phyloP scores from a whole-genome alignment of 2,329 filamentous ascomycete species.

The Neopestalotiopsis rosae region DNA sequence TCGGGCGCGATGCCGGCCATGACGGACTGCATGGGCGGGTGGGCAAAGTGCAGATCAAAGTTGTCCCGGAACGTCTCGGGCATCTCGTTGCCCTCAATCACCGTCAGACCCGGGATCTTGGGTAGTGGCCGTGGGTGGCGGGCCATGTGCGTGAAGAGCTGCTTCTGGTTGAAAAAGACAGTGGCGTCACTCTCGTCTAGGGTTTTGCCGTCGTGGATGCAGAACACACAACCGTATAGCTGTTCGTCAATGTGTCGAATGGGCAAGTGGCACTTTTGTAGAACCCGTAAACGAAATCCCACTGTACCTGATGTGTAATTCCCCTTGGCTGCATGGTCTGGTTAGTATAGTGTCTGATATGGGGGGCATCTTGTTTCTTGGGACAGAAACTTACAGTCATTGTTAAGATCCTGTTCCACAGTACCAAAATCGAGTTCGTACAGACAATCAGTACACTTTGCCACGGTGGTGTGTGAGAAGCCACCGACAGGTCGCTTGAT shows the following conservation, averaged over 20 bases:
- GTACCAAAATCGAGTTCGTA: slow-evolving; percentile 59
- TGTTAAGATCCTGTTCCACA: slow-evolving; percentile 57
- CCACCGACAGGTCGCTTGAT: slow-evolving; percentile 55
- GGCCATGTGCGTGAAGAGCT: slow-evolving; percentile 58
- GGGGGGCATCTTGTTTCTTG: neutral
- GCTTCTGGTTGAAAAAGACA: slow-evolving; percentile 58
- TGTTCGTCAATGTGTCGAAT: slow-evolving; percentile 57
- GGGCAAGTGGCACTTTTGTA: slow-evolving; percentile 60
- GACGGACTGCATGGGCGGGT: slow-evolving; percentile 45
- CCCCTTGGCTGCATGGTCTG: slow-evolving; percentile 43
- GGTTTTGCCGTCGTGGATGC: slow-evolving; percentile 54
- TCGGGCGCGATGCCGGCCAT: slow-evolving; percentile 47
- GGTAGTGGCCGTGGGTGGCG: slow-evolving; percentile 60
- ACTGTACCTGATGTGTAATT: slow-evolving; percentile 53
- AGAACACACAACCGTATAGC: slow-evolving; percentile 61
- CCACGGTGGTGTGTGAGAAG: slow-evolving; percentile 48
- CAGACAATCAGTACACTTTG: slow-evolving; percentile 57
- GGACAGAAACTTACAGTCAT: slow-evolving; percentile 44
- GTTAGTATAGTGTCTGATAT: slow-evolving; percentile 18
- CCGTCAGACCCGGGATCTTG: slow-evolving; percentile 50
- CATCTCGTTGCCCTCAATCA: slow-evolving; percentile 50
- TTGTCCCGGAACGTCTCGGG: slow-evolving; percentile 54
- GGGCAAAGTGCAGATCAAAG: slow-evolving; percentile 57
- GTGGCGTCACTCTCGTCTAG: slow-evolving; percentile 60
- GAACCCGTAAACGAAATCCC: slow-evolving; percentile 57